Conservation (phyloP, 805 yeast genomes). For the Wickerhamiella allomyrinae region DNA sequence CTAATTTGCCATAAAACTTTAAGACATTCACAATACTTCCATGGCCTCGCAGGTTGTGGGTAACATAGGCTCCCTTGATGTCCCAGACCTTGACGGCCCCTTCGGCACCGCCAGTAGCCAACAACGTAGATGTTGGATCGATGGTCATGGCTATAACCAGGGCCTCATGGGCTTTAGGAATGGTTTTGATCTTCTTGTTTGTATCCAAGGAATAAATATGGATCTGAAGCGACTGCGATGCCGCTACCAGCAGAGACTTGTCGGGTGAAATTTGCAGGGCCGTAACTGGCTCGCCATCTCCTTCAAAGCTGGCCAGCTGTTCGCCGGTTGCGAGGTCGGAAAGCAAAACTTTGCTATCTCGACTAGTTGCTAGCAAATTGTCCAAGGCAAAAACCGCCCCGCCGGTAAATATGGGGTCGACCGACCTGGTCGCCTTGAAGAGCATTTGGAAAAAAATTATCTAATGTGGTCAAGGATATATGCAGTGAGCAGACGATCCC, state of each 20-base stretch:
- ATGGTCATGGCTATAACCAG: conserved; percentile 68
- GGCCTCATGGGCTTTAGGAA: conserved; percentile 36
- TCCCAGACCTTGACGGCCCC: conserved; percentile 89
- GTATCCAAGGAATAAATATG: conserved; percentile 36
- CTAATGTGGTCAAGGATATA: no score
- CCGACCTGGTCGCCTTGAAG: conserved; percentile 13
- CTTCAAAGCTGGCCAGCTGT: conserved; percentile 48
- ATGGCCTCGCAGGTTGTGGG: conserved; percentile 88
- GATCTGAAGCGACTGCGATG: conserved; percentile 74
- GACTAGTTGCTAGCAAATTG: conserved; percentile 57
- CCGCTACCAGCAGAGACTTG: conserved; percentile 50
- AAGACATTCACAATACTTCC: conserved; percentile 76
- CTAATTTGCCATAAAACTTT: conserved; percentile 57
- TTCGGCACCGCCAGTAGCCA: conserved; percentile 92
- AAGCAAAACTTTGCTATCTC: conserved; percentile 61
- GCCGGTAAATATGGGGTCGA: conserved; percentile 80
- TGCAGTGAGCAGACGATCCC: no score
- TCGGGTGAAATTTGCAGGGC: conserved; percentile 66
- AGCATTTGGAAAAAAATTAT: conserved; percentile 9
- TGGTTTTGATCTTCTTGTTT: conserved; percentile 5
- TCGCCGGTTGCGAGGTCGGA: conserved; percentile 48
- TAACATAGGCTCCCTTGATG: conserved; percentile 68
- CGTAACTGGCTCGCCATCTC: conserved; percentile 74
- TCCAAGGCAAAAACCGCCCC: conserved; percentile 64
- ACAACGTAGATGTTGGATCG: conserved; percentile 69